phyloP scores from a whole-genome alignment of 345 rosid genomes.

The Kandelia obovata region DNA sequence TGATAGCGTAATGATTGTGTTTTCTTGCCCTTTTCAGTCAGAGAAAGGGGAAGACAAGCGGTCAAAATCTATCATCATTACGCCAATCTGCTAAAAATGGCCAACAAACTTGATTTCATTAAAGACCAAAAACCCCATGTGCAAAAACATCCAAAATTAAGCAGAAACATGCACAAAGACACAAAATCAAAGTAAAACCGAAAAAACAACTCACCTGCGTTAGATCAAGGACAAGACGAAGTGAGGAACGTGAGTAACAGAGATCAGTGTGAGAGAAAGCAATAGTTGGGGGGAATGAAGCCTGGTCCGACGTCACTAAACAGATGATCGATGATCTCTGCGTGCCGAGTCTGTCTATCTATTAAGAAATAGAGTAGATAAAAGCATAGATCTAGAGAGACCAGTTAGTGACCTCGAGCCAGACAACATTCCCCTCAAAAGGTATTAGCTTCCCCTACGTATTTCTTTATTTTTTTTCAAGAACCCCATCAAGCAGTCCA shows the following conservation, averaged over 20 bases:
- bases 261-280: constrained; percentile 21
- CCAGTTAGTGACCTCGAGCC: constrained; percentile 74
- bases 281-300: constrained; percentile 89
- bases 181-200: background rate
- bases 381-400: background rate
- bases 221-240: background rate
- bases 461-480: background rate
- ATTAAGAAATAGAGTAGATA: constrained; percentile 6
- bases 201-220: background rate
- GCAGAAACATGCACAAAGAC: constrained; percentile 4
- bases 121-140: constrained; percentile 2
- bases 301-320: constrained; percentile 85
- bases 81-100: constrained; percentile 48
- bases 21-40: constrained; percentile 35
- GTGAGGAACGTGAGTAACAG: background rate
- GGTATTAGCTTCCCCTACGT: constrained; percentile 35
- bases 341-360: background rate
- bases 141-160: no score
- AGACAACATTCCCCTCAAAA: constrained; percentile 96
- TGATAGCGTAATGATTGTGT: constrained; percentile 35
- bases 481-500: no score
- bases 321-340: background rate
- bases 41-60: constrained; percentile 8
- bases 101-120: constrained; percentile 17
- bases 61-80: constrained; percentile 67